Conservation (phyloP, 305 asterid genomes). For the Rubia tinctorum region DNA sequence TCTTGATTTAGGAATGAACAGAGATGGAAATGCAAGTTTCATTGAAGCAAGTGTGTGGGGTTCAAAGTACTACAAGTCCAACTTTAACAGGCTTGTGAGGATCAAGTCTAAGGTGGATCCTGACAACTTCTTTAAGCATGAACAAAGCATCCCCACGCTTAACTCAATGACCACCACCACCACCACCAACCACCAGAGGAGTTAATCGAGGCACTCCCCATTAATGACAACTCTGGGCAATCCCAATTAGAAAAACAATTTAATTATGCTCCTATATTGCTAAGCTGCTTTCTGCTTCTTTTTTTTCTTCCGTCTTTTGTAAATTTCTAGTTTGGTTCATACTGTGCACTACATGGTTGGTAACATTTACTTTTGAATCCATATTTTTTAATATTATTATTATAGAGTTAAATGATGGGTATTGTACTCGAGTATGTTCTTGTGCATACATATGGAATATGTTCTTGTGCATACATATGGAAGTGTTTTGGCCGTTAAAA, state of each 20-base stretch:
- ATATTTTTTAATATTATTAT: no score
- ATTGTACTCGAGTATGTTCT: no score
- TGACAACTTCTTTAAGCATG: not conserved
- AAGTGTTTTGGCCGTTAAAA: no score
- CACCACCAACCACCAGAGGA: not conserved
- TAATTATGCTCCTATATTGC: not conserved
- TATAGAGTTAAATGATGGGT: no score
- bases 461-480: no score
- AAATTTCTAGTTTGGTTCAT: no score
- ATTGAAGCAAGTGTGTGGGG: constrained; percentile 30
- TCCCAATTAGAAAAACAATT: not conserved
- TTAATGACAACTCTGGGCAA: not conserved
- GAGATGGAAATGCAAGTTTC: not conserved
- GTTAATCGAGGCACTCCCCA: not conserved
- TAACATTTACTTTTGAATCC: no score
- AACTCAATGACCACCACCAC: not conserved
- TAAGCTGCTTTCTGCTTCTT: not conserved
- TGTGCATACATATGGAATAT: no score
- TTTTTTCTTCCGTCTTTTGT: not conserved
- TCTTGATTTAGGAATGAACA: not conserved
- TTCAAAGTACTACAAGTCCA: constrained; percentile 49
- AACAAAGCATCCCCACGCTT: not conserved
- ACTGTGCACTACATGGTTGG: no score
- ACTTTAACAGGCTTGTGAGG: constrained; percentile 46
- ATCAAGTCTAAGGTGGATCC: constrained; percentile 52